Base-by-base conservation (phyloP, 371 early-diverging fungal species). In the Thermomucor indicae-seudaticae region DNA sequence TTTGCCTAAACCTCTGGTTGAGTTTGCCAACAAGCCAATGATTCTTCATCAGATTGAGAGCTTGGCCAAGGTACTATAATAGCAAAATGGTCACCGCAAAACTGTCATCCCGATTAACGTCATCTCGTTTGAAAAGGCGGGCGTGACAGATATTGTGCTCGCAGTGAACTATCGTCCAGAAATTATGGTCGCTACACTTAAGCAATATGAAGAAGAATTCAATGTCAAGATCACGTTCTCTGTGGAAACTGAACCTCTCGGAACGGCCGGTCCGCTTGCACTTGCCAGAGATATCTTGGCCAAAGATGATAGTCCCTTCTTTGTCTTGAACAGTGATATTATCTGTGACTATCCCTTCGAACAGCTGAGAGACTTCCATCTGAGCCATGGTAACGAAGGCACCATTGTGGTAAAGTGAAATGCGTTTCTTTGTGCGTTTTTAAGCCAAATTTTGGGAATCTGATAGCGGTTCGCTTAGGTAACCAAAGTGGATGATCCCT, bases 11-110 rank as follows among this genome's bases (percentile, higher is more conserved):
- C 99, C 99, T 29, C 81, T 99, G 48, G 96, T 99, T 12, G 95
- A 96, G 65, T 99, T 99, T 78, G 94, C 91, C 46, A 99, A 99
- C 85, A 90, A 88, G 71, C 99, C 99, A 34, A 99, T 99, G 91
- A 93, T 99, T 58, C 81, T 96, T 49, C 99, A 99, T 75, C 99
- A 99, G 75, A 99, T 99, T 59, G 95, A 96, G 67, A 95, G 92
- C 16, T 78, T 99, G 8, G 96, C 88, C 54, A 85, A 93, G 86
- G 96, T 93, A 74, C 47, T 2, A 6, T 20, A 11, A 43, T 23
- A 3, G 29, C n/a, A n/a, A n/a, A n/a, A n/a, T n/a, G n/a, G n/a
- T n/a, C n/a, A 56, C n/a, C 3, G 12, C 16, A 12, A 6, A 22
- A 23, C 20, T 16, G 39, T 34, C 48, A 16, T 11, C 7, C 11